Base-by-base conservation (phyloP, 163 green algal genomes). In the Chlamydomonas reinhardtii region DNA sequence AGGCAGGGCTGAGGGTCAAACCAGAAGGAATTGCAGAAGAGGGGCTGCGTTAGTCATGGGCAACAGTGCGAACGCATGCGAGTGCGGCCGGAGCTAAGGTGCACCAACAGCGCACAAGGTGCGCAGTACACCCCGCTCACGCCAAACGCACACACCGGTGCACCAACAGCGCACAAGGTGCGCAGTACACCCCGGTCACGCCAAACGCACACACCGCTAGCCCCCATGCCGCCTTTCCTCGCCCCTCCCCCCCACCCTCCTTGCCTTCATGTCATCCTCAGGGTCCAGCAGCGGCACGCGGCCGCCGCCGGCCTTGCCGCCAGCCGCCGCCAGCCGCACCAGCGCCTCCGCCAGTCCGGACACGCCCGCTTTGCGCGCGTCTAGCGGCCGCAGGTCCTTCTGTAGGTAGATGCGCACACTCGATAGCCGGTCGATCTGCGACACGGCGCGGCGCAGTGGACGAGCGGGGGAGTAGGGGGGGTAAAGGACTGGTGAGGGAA, bases 391-490 rank as follows among this genome's bases (percentile, higher is more conserved):
- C 82, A 99, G 91, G 88, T 98, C 96, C 59, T 97, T 96, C 5
- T 94, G 90, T 16, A 98, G 88, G 83, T 97, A 94, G 27, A 99
- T 88, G 32, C 97, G 91, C 48, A 98, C 86, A 27, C 87, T 93
- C 86, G 89, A 96, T 16, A 99, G 89, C 16, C 62, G 76, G 24
- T 93, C 90, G 56, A 99, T 25, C 87, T 95, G 87, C 15, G 70
- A 66, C 43, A 90, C 16, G 8, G 32, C 11, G 68, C 5, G 74
- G 3, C 24, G 1, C 14, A 14, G 48, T 56, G 29, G 35, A 39
- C 5, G 12, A 52, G 73, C 6, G 14, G 1, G 16, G 54, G 70
- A 17, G 34, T 16, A 8, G 37, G 37, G 37, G 37, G 35, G 35
- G 34, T 56, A 6, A 54, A 54, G 43, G 43, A 6, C 43, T 54